A percentile compares a stretch with the other conserved stretches of the same genome.
phyloP scores from a whole-genome alignment of 2,329 filamentous ascomycete genomes.

The Penicillium palitans region DNA sequence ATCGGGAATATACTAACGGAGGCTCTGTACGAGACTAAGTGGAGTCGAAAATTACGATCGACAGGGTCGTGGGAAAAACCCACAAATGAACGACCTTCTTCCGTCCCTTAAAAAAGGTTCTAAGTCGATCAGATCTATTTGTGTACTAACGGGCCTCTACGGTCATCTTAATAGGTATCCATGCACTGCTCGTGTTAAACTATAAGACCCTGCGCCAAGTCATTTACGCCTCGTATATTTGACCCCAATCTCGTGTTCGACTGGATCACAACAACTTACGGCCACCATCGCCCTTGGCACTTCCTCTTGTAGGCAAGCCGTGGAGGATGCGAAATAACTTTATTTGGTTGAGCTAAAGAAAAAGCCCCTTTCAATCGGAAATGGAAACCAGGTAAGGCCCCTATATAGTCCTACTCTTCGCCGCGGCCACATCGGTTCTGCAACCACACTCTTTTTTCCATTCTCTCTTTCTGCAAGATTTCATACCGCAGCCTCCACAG shows the following conservation, averaged over 20 bases:
- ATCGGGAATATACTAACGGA: not conserved
- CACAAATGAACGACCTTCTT: not conserved
- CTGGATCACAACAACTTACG: not conserved
- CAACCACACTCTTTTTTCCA: not conserved
- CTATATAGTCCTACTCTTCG: not conserved
- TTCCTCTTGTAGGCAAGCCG: not conserved
- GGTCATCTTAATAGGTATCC: not conserved
- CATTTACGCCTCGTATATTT: not conserved
- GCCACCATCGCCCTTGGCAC: conserved; percentile 1
- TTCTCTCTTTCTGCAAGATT: not conserved
- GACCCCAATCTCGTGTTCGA: conserved; percentile 1
- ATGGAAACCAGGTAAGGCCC: not conserved
- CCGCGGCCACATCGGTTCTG: not conserved
- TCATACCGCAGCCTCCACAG: not conserved
- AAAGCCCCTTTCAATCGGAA: not conserved
- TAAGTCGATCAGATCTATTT: not conserved
- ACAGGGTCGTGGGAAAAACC: not conserved
- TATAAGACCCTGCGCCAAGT: not conserved
- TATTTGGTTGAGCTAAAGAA: not conserved
- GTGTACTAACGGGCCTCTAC: not conserved
- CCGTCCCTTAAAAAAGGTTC: not conserved
- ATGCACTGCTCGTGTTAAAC: not conserved
- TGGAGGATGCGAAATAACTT: not conserved
- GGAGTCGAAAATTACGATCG: not conserved
- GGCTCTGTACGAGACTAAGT: not conserved